Evolutionary conservation across 2,329 filamentous ascomycete genomes (phyloP), one percentile per base, ranked within the genome.

Genomic region (Bipolaris bicolor): DNA sequence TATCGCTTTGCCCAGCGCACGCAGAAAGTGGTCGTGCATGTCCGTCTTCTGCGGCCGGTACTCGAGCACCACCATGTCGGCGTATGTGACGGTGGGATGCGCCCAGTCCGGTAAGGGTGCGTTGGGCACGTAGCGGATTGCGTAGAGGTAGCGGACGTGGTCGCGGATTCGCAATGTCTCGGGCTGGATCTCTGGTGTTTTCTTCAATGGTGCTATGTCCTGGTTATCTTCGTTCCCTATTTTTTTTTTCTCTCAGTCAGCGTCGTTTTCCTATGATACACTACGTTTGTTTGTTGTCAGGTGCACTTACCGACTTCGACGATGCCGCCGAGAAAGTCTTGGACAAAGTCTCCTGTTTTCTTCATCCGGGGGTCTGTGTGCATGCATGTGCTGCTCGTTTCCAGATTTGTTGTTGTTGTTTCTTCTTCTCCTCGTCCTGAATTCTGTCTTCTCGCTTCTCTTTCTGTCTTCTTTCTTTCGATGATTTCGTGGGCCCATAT

Each of bases 401-500:
- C 49, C 6, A 13, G n/a, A 16, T 10, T 3, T 49, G 15, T 52
- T 22, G 18, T 13, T 7, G 11, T 22, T 22, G 1, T 11, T 6
- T n/a, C 10, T 9, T 37, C 26, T 10, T 20, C 31, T 22, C 33
- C 45, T 29, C 53, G 52, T 26, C 46, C 31, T 33, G 10, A 15
- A 10, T 31, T 45, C 3, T 15, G 22, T 18, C 20, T 40, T 18
- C 10, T 44, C 6, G 29, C 10, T 15, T 48, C 29, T 13, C 34
- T 22, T 20, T 41, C 50, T 29, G 49, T 51, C n/a, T 37, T 40
- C 34, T 60, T 65, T 9, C 60, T 47, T 1, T 31, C 24, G 0
- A 66, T 36, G 3, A 63, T 40, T 43, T 66, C 65, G 9, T 50
- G 51, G 9, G 61, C 63, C 65, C 61, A 67, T 15, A 67, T 56